These are phyloP conservation scores for Aspergillus diversus DNA, from an alignment of 495 filamentous ascomycete genomes.

Conservation along the genomic window DNA sequence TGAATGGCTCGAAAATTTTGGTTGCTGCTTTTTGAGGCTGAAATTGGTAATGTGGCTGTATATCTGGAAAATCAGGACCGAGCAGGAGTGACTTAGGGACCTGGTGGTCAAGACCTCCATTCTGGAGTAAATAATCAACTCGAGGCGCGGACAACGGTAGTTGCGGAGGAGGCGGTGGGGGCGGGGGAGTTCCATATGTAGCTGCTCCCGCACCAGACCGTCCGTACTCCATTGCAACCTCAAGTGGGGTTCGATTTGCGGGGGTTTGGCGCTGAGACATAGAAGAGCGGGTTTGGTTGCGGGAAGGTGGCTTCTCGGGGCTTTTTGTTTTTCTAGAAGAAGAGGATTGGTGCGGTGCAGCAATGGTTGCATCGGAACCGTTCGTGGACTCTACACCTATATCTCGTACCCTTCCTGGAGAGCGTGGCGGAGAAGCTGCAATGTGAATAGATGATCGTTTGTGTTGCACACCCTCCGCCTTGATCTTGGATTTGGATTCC, in stretches of 20 bases:
- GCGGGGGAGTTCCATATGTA: slow-evolving; percentile 60
- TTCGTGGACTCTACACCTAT: slow-evolving; percentile 47
- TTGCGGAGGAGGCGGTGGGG: slow-evolving; percentile 79
- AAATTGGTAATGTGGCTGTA: slow-evolving; percentile 37
- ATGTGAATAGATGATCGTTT: slow-evolving; percentile 42
- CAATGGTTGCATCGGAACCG: slow-evolving; percentile 69
- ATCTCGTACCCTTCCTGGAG: slow-evolving; percentile 44
- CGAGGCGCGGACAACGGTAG: slow-evolving; percentile 70
- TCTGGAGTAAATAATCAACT: slow-evolving; percentile 87
- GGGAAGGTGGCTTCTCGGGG: slow-evolving; percentile 46
- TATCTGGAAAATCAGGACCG: slow-evolving; percentile 42
- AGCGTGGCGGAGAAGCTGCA: slow-evolving; percentile 38
- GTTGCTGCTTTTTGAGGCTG: slow-evolving; percentile 53
- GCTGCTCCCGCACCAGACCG: slow-evolving; percentile 42
- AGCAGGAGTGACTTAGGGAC: slow-evolving; percentile 70
- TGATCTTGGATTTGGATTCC: slow-evolving; percentile 37
- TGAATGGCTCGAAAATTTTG: slow-evolving; percentile 76
- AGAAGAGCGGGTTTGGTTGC: slow-evolving; percentile 43
- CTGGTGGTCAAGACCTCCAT: slow-evolving; percentile 73
- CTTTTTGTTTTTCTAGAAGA: slow-evolving; percentile 44
- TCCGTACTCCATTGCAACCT: slow-evolving; percentile 45
- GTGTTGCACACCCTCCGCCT: slow-evolving; percentile 35
- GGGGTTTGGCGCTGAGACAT: slow-evolving; percentile 36
- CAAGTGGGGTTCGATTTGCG: slow-evolving; percentile 33
- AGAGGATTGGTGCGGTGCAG: slow-evolving; percentile 59